Base-by-base conservation (phyloP, 768 basidiomycete species). In the Trametes elegans region DNA sequence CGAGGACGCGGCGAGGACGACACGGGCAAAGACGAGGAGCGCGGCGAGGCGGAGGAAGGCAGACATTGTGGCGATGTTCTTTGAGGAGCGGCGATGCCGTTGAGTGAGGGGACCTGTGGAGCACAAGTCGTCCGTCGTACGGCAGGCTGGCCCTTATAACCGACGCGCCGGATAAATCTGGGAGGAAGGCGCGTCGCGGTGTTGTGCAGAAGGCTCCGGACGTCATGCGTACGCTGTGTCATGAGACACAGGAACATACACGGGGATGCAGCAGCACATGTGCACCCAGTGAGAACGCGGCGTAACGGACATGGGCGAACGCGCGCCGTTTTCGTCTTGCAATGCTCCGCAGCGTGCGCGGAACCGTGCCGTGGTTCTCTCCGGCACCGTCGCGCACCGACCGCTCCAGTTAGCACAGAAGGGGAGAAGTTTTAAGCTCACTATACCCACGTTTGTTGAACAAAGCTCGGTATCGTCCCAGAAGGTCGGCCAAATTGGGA, bases 41-140 rank as follows among this genome's bases (percentile, higher is more conserved):
- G 54, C 41, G 19, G 60, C 36, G 32, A 58, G 54, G 24, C 49
- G 44, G 32, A 59, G 21, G 47, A 58, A 61, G 43, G 51, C n/a
- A 11, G 53, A 44, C 59, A 55, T 56, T 41, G 39, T 23, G 18
- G 23, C n/a, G 14, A 9, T 13, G n/a, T 4, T 21, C 14, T 21
- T n/a, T 18, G 8, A 23, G 18, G 36, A 10, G 9, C n/a, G 11
- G 45, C 38, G 35, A n/a, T n/a, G n/a, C n/a, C n/a, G n/a, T n/a
- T n/a, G n/a, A n/a, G n/a, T n/a, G 9, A 23, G 42, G 39, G 48
- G 55, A 31, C 31, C 26, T 36, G 55, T n/a, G 42, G 51, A 32
- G 49, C 45, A 55, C 46, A 29, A 29, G 29, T 3, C 13, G 3
- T 24, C 14, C n/a, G 4, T 8, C 34, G 0, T 18, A 36, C 16